Conservation (phyloP, 2,329 filamentous ascomycete genomes). For the Nectriaceae sp. region DNA sequence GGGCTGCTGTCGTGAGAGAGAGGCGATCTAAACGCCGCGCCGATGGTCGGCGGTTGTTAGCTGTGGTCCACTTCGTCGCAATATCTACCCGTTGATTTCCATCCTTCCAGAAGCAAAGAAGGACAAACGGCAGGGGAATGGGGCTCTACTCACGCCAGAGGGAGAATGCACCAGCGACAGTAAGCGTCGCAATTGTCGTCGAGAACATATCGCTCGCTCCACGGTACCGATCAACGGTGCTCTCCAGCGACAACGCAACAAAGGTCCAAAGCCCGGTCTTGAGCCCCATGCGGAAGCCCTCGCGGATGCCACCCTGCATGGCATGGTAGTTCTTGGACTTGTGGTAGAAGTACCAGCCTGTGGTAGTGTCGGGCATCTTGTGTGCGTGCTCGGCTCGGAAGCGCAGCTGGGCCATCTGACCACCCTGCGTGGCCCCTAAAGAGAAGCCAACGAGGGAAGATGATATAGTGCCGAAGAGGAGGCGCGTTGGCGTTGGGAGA, state of each 20-base stretch:
- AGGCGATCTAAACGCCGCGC: constrained; percentile 65
- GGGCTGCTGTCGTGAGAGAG: constrained; percentile 72
- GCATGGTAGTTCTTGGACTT: constrained; percentile 95
- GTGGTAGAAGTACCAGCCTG: constrained; percentile 98
- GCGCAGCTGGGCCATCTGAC: constrained; percentile 72
- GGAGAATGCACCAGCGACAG: constrained; percentile 84
- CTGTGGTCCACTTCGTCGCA: constrained; percentile 19
- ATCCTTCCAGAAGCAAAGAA: constrained; percentile 6
- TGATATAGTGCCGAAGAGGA: constrained; percentile 63
- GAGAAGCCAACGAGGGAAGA: constrained; percentile 69
- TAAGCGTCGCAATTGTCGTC: constrained; percentile 79
- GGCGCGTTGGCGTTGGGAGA: constrained; percentile 64
- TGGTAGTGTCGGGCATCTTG: constrained; percentile 78
- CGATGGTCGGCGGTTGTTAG: constrained; percentile 32
- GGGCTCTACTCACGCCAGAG: constrained; percentile 67
- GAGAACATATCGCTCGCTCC: constrained; percentile 74
- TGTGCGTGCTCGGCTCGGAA: constrained; percentile 97
- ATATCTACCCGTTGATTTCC: constrained; percentile 30
- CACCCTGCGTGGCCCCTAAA: constrained; percentile 73
- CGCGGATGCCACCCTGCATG: constrained; percentile 73
- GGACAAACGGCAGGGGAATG: too few species aligned
- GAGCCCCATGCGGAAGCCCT: constrained; percentile 74
- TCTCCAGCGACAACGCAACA: constrained; percentile 80
- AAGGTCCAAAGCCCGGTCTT: constrained; percentile 73
- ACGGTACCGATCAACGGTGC: constrained; percentile 76